phyloP scores from a whole-genome alignment of 108 stramenopile genomes.

The Skeletonema costatum region DNA sequence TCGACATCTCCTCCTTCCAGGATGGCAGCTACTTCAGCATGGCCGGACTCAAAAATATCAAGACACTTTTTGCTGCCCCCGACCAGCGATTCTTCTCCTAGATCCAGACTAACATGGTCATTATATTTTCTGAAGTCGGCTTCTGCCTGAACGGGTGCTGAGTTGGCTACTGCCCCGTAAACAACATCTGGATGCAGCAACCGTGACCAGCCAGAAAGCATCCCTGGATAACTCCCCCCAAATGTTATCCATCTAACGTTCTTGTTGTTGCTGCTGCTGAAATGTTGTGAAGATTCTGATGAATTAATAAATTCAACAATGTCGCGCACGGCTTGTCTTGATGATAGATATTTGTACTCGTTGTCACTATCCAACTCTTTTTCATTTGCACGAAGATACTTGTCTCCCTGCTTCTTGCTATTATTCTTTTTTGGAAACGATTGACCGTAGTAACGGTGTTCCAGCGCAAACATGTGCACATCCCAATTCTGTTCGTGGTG shows the following conservation, averaged over 20 bases:
- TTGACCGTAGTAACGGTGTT: constrained; percentile 92
- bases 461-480: constrained; percentile 78
- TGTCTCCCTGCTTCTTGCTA: not conserved
- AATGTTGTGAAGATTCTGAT: constrained; percentile 11
- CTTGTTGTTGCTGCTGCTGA: not conserved
- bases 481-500: constrained; percentile 23
- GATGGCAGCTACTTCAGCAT: constrained; percentile 52
- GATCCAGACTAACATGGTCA: constrained; percentile 67
- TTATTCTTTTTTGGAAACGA: constrained; percentile 52
- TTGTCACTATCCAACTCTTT: not conserved
- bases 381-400: constrained; percentile 12
- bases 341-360: constrained; percentile 60
- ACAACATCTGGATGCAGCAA: constrained; percentile 86
- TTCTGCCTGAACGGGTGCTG: constrained; percentile 80
- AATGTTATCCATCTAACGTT: constrained; percentile 73
- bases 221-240: constrained; percentile 92
- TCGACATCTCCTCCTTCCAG: constrained; percentile 10
- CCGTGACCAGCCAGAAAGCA: constrained; percentile 81
- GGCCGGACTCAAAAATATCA: constrained; percentile 64
- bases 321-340: constrained; percentile 85
- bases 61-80: constrained; percentile 81
- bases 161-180: constrained; percentile 77
- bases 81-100: constrained; percentile 49
- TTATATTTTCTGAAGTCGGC: constrained; percentile 86
- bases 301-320: constrained; percentile 68